Evolutionary conservation across 495 filamentous ascomycete species (phyloP), one percentile per base, ranked within the genome.

Genomic region (Hyaloscypha finlandica): DNA sequence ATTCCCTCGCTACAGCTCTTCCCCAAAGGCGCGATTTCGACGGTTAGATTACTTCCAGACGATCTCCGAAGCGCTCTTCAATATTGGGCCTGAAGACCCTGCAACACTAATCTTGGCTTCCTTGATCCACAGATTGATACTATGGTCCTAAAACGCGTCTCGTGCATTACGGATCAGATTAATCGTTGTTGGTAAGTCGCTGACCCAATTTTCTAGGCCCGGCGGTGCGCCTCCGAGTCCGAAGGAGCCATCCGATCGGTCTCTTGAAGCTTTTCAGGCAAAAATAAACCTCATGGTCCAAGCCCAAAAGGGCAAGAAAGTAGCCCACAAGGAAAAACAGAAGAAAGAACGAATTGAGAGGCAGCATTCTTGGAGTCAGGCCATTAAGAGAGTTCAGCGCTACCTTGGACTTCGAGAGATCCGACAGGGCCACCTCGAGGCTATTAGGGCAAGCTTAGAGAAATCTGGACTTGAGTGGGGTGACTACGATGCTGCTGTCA

Each of bases 371-470:
- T 85, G 81, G 76, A 79, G 76, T 19, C 74, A 81, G 25, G 77
- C 80, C 64, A 70, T 89, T 66, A 88, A 86, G 72, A 81, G 89
- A 25, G 79, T 82, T 8, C 89, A 93, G 74, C 81, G 85, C 48
- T 92, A 92, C 73, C 81, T 93, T 4, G 90, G 90, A 4, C 77
- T 93, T 35, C 83, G 85, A 54, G 71, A 79, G 9, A 55, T 59
- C 22, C 19, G 22, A 35, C 52, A 58, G 8, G 25, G 39, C 20
- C 25, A 63, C 6, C 14, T 19, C 33, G 58, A 52, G 31, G 55
- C 8, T 22, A 63, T 63, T 20, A 39, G 45, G 22, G 25, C 31
- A 11, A 33, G 54, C 12, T 22, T 68, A 3, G 52, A 55, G 29
- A 25, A 45, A 3, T 45, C n/a, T 6, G 65, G 57, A 5, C 37